Conservation (phyloP, 345 rosid species). For the Populus ilicifolia region DNA sequence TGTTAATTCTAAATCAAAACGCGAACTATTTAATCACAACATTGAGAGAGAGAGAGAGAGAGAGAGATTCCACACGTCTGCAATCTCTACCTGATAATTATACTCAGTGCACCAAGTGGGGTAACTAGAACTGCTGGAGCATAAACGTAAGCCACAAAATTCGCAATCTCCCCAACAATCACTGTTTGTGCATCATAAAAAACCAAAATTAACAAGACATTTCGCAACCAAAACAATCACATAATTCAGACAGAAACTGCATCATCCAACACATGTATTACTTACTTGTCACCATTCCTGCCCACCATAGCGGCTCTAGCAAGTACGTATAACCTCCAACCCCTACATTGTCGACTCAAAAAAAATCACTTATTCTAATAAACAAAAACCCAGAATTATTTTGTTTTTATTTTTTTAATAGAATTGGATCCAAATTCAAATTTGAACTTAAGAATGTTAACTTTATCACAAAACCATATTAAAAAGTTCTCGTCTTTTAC, state of each 20-base stretch:
- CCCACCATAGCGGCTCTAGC: conserved; percentile 97
- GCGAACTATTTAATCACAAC: not conserved
- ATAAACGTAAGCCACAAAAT: conserved; percentile 88
- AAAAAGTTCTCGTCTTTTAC: not conserved
- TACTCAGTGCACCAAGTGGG: conserved; percentile 87
- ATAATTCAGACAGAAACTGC: not conserved
- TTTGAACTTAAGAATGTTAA: not conserved
- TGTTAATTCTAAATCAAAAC: conserved; percentile 7
- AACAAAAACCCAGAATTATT: not conserved
- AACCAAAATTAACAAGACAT: not conserved
- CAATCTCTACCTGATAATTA: conserved; percentile 61
- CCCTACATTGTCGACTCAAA: conserved; percentile 38
- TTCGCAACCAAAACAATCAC: not conserved
- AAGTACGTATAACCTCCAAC: conserved; percentile 87
- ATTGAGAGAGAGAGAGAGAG: not conserved
- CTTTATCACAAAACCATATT: not conserved
- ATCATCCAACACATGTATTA: not conserved
- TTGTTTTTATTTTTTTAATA: too few relatives aligned
- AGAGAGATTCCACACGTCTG: not conserved
- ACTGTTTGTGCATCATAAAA: conserved; percentile 35
- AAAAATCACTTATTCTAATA: conserved; percentile 8
- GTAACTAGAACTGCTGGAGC: conserved; percentile 94
- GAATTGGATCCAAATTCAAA: not conserved
- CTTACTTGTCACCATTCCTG: conserved; percentile 82
- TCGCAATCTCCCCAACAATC: conserved; percentile 86